Base-by-base conservation (phyloP, 2,329 filamentous ascomycete species). In the Diaporthe sp. region DNA sequence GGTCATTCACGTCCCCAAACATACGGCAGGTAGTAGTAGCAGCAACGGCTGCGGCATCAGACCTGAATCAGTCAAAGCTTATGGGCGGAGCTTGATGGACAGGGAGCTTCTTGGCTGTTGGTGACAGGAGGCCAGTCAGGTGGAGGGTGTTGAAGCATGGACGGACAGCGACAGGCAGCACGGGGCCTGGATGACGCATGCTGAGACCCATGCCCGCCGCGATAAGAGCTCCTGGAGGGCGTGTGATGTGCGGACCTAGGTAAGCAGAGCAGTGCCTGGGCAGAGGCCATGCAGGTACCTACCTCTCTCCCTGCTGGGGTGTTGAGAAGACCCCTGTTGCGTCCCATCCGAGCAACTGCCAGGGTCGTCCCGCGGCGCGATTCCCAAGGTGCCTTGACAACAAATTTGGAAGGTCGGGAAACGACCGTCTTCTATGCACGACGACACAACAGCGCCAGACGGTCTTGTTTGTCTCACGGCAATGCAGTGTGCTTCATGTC, bases 11-110 rank as follows among this genome's bases (percentile, higher is more conserved):
- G 33, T 22, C 47, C 33, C 33, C 13, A 25, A 28, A n/a, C 28
- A 22, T 25, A 19, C 22, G 42, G 61, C 33, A 67, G 22, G 19
- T 35, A 33, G 40, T n/a, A n/a, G 22, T 25, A 33, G 19, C 45
- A 66, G 12, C 42, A 52, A 22, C 61, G 33, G 22, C 47, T 7
- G n/a, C 22, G 8, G 45, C 58, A 64, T 19, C 45, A 28, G n/a
- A 52, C 30, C 28, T 67, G 64, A 67, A 38, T 67, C 64, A 54
- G 64, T 54, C n/a, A 68, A 54, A 54, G 64, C 61, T 67, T 52
- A 22, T 12, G 22, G 40, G 42, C 33, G 22, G 61, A 52, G 45
- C 61, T 67, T 67, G 45, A 38, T 33, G 19, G 30, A 22, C 61
- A 52, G 61, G 33, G 45, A 67, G 45, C 45, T 38, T 67, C 30